Conservation (phyloP, 805 yeast genomes). For the Cyberlindnera maritima region DNA sequence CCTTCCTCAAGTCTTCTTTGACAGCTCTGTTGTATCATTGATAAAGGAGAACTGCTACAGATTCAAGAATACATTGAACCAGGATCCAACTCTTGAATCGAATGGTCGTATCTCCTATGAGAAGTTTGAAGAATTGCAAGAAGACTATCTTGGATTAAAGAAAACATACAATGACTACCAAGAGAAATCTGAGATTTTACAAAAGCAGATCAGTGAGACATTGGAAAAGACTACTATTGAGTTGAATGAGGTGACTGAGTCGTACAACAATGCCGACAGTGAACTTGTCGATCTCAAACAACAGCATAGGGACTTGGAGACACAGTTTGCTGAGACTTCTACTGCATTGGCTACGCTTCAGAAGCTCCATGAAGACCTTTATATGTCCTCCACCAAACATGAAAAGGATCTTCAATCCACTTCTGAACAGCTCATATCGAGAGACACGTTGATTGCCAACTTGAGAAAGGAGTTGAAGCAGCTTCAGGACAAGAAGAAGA, state of each 20-base stretch:
- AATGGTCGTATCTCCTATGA: slow-evolving; percentile 60
- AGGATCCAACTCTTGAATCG: slow-evolving; percentile 76
- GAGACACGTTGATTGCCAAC: slow-evolving; percentile 22
- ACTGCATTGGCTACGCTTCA: slow-evolving; percentile 27
- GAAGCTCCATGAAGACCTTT: slow-evolving; percentile 32
- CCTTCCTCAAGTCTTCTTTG: slow-evolving; percentile 79
- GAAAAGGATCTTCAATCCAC: slow-evolving; percentile 28
- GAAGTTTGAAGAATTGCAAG: slow-evolving; percentile 34
- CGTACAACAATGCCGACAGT: slow-evolving; percentile 5
- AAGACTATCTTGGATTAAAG: slow-evolving; percentile 34
- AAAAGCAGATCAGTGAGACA: slow-evolving; percentile 28
- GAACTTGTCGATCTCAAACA: slow-evolving; percentile 23
- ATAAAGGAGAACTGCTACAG: slow-evolving; percentile 69
- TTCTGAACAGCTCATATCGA: slow-evolving; percentile 17
- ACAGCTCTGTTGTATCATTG: slow-evolving; percentile 56
- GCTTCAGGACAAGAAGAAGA: slow-evolving; percentile 41
- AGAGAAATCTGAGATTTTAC: slow-evolving; percentile 28
- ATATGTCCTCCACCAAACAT: slow-evolving; percentile 33
- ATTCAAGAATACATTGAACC: slow-evolving; percentile 66
- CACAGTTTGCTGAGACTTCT: slow-evolving; percentile 4
- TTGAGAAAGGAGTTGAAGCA: slow-evolving; percentile 29
- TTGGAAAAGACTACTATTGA: slow-evolving; percentile 19
- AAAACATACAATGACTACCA: slow-evolving; percentile 33
- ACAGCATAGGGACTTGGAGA: slow-evolving; percentile 23
- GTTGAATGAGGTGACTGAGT: slow-evolving; percentile 13